Percentiles rank a stretch among this genome's conserved stretches.
phyloP scores from a whole-genome alignment of 2,329 filamentous ascomycete genomes.

The Ophiostoma angusticollis region DNA sequence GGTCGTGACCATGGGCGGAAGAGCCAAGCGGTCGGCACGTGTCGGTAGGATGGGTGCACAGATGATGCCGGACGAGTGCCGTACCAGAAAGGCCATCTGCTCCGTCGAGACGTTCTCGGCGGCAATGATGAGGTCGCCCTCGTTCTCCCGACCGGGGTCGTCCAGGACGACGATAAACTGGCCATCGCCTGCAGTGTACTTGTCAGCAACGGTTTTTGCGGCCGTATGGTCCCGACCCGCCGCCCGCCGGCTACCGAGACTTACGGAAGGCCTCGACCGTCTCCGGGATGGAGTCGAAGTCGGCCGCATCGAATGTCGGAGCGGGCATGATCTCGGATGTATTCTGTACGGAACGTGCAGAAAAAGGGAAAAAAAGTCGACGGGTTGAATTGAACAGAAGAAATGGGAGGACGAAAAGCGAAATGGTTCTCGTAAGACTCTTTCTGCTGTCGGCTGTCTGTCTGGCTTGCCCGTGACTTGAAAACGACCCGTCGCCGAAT shows the following conservation, averaged over 20 bases:
- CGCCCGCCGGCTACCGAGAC: conserved; percentile 17
- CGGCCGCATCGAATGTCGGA: conserved; percentile 34
- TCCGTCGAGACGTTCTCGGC: conserved; percentile 70
- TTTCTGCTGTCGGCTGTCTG: too few species aligned
- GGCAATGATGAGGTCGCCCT: conserved; percentile 95
- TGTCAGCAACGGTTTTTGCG: too few species aligned
- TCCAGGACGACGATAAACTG: conserved; percentile 96
- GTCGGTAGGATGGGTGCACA: conserved; percentile 69
- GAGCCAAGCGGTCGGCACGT: conserved; percentile 55
- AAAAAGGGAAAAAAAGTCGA: not conserved
- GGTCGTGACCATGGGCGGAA: conserved; percentile 75
- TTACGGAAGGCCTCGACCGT: conserved; percentile 51
- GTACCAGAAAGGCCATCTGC: conserved; percentile 94
- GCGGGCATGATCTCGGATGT: too few species aligned
- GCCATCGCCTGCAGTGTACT: conserved; percentile 11
- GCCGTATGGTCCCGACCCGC: not conserved
- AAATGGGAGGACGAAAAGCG: too few species aligned
- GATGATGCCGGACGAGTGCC: conserved; percentile 79
- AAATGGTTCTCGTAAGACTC: not conserved
- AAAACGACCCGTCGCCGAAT: too few species aligned
- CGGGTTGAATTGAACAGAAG: too few species aligned
- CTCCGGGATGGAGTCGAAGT: conserved; percentile 54
- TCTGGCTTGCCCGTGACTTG: too few species aligned
- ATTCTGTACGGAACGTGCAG: not conserved
- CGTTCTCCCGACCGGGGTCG: conserved; percentile 84